These are phyloP conservation scores for Phaeosphaeriaceae sp. DNA, from an alignment of 2,329 filamentous ascomycete genomes.

Conservation along the genomic window DNA sequence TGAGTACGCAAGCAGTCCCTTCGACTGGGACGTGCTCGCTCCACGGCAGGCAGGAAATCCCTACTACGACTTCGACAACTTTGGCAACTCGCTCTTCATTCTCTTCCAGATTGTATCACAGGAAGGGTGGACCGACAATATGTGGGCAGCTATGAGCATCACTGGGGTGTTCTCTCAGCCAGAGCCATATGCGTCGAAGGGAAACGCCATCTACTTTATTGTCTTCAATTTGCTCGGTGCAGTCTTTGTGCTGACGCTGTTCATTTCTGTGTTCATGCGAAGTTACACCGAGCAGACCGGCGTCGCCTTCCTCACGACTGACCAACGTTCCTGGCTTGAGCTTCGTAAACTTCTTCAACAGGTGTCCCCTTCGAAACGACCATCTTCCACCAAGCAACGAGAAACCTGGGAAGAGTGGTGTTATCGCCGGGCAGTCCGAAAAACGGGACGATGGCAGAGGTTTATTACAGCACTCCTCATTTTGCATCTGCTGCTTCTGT, in stretches of 20 bases:
- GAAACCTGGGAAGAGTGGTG: slow-evolving; percentile 89
- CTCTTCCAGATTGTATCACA: slow-evolving; percentile 99
- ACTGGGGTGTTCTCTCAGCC: slow-evolving; percentile 80
- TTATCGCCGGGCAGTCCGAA: slow-evolving; percentile 91
- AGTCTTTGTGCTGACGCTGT: slow-evolving; percentile 94
- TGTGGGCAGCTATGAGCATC: slow-evolving; percentile 82
- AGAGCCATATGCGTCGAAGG: slow-evolving; percentile 70
- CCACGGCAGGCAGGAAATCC: slow-evolving; percentile 82
- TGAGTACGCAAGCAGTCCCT: slow-evolving; percentile 80
- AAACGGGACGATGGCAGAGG: slow-evolving; percentile 90
- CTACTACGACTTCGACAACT: slow-evolving; percentile 93
- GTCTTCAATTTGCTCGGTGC: slow-evolving; percentile 95
- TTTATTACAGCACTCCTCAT: slow-evolving; percentile 81
- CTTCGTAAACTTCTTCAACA: slow-evolving; percentile 89
- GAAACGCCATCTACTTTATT: slow-evolving; percentile 93
- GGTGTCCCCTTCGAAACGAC: slow-evolving; percentile 92
- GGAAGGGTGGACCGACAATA: slow-evolving; percentile 97
- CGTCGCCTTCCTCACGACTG: slow-evolving; percentile 92
- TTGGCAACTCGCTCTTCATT: slow-evolving; percentile 91
- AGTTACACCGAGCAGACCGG: slow-evolving; percentile 99
- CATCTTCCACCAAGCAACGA: slow-evolving; percentile 75
- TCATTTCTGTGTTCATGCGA: slow-evolving; percentile 99
- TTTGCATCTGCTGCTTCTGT: slow-evolving; percentile 80
- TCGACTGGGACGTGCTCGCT: slow-evolving; percentile 82
- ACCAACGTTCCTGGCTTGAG: slow-evolving; percentile 97